These are phyloP conservation scores for Coniochaeta prunicola DNA, from an alignment of 2,329 filamentous ascomycete genomes.

Conservation along the genomic window DNA sequence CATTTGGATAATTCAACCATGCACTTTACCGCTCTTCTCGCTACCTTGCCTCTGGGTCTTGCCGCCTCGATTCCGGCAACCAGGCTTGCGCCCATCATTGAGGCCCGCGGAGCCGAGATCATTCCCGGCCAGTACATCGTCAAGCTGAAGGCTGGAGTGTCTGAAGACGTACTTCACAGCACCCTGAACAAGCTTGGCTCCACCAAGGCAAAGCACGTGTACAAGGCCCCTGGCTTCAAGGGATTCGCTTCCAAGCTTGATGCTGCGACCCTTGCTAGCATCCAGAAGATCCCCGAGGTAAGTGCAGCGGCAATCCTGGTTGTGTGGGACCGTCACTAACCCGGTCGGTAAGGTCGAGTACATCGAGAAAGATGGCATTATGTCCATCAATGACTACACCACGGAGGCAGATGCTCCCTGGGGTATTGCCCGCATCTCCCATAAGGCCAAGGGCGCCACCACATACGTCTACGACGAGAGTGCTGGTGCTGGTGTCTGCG, in stretches of 20 bases:
- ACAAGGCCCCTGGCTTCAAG: constrained; percentile 17
- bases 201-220: constrained; percentile 12
- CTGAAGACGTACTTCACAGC: constrained; percentile 15
- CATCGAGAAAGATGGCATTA: constrained; percentile 21
- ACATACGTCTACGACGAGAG: constrained; percentile 20
- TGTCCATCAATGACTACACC: constrained; percentile 18
- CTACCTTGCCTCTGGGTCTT: constrained; percentile 26
- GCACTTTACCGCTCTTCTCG: constrained; percentile 1
- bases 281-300: constrained; percentile 17
- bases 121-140: constrained; percentile 36
- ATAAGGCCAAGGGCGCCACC: constrained; percentile 11
- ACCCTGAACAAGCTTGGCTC: constrained; percentile 6
- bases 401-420: constrained; percentile 17
- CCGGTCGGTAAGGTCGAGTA: constrained; percentile 18
- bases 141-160: constrained; percentile 30
- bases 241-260: constrained; percentile 20
- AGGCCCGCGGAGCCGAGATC: constrained; percentile 23
- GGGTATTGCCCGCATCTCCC: constrained; percentile 21
- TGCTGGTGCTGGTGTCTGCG: constrained; percentile 20
- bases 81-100: constrained; percentile 25
- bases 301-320: not conserved
- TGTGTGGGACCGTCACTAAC: constrained; percentile 1
- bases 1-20: constrained; percentile 1
- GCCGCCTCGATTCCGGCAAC: constrained; percentile 19
- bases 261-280: constrained; percentile 10